Conservation (phyloP, 2,329 filamentous ascomycete genomes). For the Aspergillus spinulosporus region DNA sequence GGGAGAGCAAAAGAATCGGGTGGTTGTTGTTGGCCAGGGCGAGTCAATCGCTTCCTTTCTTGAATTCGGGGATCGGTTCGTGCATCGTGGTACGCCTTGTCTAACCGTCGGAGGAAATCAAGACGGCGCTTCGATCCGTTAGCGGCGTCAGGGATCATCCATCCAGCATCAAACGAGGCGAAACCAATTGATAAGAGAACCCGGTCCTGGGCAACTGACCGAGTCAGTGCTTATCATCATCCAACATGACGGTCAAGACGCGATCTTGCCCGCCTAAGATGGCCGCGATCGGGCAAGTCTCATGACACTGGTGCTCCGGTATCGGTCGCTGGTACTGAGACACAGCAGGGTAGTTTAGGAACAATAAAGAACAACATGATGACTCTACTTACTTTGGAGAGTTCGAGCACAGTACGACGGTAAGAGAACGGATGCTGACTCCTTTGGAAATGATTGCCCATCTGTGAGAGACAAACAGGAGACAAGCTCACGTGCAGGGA, state of each 20-base stretch:
- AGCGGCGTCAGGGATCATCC: neutral
- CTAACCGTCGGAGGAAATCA: slow-evolving; percentile 2
- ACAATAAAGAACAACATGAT: neutral
- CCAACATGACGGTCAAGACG: neutral
- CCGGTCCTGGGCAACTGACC: neutral
- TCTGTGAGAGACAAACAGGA: slow-evolving; percentile 1
- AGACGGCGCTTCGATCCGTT: neutral
- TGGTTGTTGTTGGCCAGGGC: neutral
- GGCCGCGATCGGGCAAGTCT: slow-evolving; percentile 3
- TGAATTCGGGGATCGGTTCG: neutral
- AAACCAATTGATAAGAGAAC: slow-evolving; percentile 2
- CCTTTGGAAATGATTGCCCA: neutral
- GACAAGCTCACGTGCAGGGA: neutral
- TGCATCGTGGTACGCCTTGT: neutral
- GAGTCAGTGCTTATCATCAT: slow-evolving; percentile 1
- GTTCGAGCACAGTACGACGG: neutral
- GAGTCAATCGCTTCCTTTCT: slow-evolving; percentile 10
- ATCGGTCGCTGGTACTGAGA: neutral
- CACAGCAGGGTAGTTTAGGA: neutral
- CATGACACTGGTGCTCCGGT: neutral
- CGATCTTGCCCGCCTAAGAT: neutral
- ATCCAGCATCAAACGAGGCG: neutral
- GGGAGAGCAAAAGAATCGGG: neutral
- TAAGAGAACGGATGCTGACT: neutral
- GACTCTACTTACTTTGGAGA: neutral